phyloP scores from a whole-genome alignment of 495 filamentous ascomycete genomes.

The Aspergillus saccharolyticus region DNA sequence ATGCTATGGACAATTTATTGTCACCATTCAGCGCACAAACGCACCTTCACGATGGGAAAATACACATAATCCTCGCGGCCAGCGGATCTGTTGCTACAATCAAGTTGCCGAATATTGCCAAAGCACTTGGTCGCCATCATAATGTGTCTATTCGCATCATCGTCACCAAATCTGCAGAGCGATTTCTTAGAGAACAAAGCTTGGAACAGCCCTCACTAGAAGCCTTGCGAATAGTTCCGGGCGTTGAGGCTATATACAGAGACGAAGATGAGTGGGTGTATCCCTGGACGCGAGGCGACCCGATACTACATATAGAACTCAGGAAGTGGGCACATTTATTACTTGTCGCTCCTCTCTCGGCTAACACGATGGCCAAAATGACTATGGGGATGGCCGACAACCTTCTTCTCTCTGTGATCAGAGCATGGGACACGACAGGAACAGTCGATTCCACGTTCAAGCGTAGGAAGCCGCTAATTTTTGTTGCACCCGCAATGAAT shows the following conservation, averaged over 20 bases:
- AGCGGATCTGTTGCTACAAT: constrained; percentile 82
- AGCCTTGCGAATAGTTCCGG: constrained; percentile 42
- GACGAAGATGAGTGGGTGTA: constrained; percentile 77
- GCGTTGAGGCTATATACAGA: constrained; percentile 67
- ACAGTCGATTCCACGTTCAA: constrained; percentile 43
- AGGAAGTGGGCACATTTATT: constrained; percentile 76
- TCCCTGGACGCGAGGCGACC: constrained; percentile 57
- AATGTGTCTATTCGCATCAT: constrained; percentile 74
- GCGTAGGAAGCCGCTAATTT: constrained; percentile 23
- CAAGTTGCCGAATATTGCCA: constrained; percentile 72
- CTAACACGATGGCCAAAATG: constrained; percentile 80
- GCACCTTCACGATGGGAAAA: constrained; percentile 53
- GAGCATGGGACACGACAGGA: constrained; percentile 81
- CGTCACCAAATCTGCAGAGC: constrained; percentile 62
- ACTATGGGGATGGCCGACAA: constrained; percentile 61
- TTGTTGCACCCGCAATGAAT: constrained; percentile 67
- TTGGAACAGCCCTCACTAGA: constrained; percentile 61
- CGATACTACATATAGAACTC: constrained; percentile 82
- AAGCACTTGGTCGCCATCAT: constrained; percentile 45
- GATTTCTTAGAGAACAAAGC: constrained; percentile 67
- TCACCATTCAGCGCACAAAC: constrained; percentile 25
- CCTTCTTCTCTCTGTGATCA: constrained; percentile 64
- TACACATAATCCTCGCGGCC: constrained; percentile 74
- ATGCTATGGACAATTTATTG: constrained; percentile 3
- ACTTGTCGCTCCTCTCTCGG: constrained; percentile 71